Conservation (phyloP, 2,329 filamentous ascomycete genomes). For the Aspergillus ochraceoroseus region DNA sequence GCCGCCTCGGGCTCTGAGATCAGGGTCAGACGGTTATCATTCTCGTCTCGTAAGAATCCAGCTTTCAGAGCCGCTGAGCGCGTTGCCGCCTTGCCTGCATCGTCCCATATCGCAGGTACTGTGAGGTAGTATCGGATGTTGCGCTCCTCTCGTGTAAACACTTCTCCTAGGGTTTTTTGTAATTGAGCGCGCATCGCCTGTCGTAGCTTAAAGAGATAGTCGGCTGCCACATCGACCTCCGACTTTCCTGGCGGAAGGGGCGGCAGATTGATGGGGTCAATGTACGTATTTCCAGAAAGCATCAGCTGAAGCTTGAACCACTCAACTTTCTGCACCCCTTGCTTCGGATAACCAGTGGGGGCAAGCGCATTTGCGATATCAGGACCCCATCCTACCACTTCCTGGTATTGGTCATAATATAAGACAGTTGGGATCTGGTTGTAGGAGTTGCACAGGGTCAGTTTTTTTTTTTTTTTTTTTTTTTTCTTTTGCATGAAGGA, state of each 20-base stretch:
- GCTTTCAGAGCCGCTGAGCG: conserved; percentile 94
- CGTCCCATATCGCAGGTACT: conserved; percentile 99
- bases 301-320: conserved; percentile 99
- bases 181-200: conserved; percentile 94
- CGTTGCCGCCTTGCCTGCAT: conserved; percentile 94
- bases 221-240: conserved; percentile 97
- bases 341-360: conserved; percentile 95
- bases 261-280: conserved; percentile 97
- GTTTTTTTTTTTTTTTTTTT: too few relatives aligned
- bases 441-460: conserved; percentile 10
- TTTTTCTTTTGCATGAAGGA: not conserved
- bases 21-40: conserved; percentile 90
- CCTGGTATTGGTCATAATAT: conserved; percentile 99
- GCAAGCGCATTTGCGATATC: conserved; percentile 96
- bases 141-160: conserved; percentile 95
- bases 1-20: conserved; percentile 96
- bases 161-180: conserved; percentile 93
- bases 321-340: conserved; percentile 96
- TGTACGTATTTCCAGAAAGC: conserved; percentile 98
- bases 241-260: conserved; percentile 96
- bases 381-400: conserved; percentile 98
- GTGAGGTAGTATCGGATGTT: conserved; percentile 98
- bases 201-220: conserved; percentile 96
- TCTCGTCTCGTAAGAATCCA: conserved; percentile 92
- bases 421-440: conserved; percentile 90